These are phyloP conservation scores for Dryadomyces quercivorus DNA, from an alignment of 2,329 filamentous ascomycete species.

Conservation along the genomic window DNA sequence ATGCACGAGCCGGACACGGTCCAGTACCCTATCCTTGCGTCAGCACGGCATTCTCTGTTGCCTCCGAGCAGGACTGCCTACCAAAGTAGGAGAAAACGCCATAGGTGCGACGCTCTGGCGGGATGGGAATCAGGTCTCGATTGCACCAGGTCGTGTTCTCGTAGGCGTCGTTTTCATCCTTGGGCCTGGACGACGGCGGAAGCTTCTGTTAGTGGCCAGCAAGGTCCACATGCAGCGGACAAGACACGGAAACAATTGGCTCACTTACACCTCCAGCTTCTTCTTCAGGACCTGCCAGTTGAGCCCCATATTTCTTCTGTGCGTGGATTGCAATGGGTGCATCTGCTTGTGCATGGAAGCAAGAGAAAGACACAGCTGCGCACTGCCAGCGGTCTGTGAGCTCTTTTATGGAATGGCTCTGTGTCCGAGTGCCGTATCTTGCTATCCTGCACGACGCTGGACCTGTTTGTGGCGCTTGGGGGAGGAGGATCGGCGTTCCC, in stretches of 20 bases:
- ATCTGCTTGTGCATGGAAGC: background rate
- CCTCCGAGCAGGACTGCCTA: background rate
- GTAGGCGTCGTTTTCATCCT: conserved; percentile 12
- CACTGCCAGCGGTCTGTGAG: too few species aligned
- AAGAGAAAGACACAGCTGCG: too few species aligned
- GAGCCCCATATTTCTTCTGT: background rate
- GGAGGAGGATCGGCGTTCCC: background rate
- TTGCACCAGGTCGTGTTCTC: conserved; percentile 38
- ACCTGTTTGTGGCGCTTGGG: background rate
- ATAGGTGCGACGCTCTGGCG: conserved; percentile 30
- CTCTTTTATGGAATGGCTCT: background rate
- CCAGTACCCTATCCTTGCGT: conserved; percentile 3
- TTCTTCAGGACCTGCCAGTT: background rate
- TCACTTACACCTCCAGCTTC: background rate
- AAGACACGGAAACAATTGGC: background rate
- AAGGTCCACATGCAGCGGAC: too few species aligned
- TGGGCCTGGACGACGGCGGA: background rate
- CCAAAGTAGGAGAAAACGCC: conserved; percentile 8
- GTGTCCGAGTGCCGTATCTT: background rate
- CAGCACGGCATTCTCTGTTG: too few species aligned
- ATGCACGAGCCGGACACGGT: conserved; percentile 8
- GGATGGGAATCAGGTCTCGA: conserved; percentile 26
- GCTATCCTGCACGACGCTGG: background rate
- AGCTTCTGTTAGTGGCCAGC: too few species aligned
- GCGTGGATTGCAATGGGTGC: too few species aligned